Base-by-base conservation (phyloP, 2,329 filamentous ascomycete genomes). In the Raffaelea albimanens region DNA sequence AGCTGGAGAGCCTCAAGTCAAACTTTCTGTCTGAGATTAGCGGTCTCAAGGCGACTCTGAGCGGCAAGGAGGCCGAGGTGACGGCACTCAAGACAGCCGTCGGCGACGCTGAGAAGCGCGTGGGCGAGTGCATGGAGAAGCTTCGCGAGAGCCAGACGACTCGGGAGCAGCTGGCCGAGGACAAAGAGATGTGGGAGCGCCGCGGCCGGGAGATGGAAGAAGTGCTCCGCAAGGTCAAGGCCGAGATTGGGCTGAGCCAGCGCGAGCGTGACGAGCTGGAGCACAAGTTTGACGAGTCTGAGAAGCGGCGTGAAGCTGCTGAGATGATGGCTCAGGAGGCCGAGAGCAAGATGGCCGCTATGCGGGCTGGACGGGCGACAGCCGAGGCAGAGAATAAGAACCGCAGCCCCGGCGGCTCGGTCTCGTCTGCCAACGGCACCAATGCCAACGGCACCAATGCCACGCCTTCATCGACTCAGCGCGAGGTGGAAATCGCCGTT, bases 1-100 rank as follows among this genome's bases (percentile, higher is more conserved):
- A 98, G 67, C 73, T 97, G 2, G 93, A 98, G 62, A 87, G 85
- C 14, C 73, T 97, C 51, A 97, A 97, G 63, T 96, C 90, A 0
- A 78, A 78, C 21, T 94, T 95, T 58, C 75, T 94, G 45, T 95
- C 90, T 0, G 87, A 97, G 61, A 95, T 98, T 50, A 95, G 88
- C 52, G 88, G 86, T n/a, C 77, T 98, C 18, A 93, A 87, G 60
- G 93, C 93, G 3, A 91, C 87, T 10, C 72, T 98, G 10, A 90
- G 83, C 57, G 93, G 93, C 43, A 94, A 93, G 59, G 91, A 97
- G 62, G 91, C 91, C 5, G 90, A 97, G 63, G 87, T 93, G 33
- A 75, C 82, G 44, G 91, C 85, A 31, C 75, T 97, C 50, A 95
- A 95, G 63, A 81, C 85, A 40, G 88, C 93, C 1, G 81, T 97